Evolutionary conservation across 306 rosid species (phyloP).

Genomic region (Arachis hypogaea): DNA sequence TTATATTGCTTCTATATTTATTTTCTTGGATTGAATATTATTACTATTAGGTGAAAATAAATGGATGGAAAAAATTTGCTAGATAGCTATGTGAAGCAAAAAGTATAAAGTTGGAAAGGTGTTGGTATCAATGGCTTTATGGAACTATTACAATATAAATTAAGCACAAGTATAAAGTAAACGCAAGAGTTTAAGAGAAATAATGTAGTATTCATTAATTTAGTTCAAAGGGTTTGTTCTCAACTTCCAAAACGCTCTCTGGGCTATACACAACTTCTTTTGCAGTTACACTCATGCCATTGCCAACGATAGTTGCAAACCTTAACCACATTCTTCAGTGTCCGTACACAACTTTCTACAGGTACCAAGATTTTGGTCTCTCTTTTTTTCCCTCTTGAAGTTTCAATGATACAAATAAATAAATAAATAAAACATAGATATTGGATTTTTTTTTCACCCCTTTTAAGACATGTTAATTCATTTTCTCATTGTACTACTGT

Average conservation of each 20-base stretch:
- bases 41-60: too few species aligned
- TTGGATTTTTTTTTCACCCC: slow-evolving; percentile 30
- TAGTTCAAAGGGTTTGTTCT: slow-evolving; percentile 28
- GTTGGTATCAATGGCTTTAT: slow-evolving; percentile 4
- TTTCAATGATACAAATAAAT: slow-evolving; percentile 31
- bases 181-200: slow-evolving; percentile 16
- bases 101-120: background rate
- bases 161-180: slow-evolving; percentile 33
- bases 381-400: background rate
- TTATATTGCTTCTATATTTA: too few species aligned
- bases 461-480: slow-evolving; percentile 29
- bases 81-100: background rate
- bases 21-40: too few species aligned
- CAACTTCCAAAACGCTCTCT: slow-evolving; percentile 41
- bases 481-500: background rate
- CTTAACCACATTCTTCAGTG: slow-evolving; percentile 23
- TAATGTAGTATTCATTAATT: slow-evolving; percentile 10
- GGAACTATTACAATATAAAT: background rate
- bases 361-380: slow-evolving; percentile 23
- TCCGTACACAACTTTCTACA: slow-evolving; percentile 36
- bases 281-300: slow-evolving; percentile 33
- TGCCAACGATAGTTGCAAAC: slow-evolving; percentile 9
- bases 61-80: too few species aligned
- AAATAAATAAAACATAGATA: slow-evolving; percentile 6
- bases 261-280: slow-evolving; percentile 28